These are phyloP conservation scores for Xylaria bambusicola DNA, from an alignment of 495 filamentous ascomycete genomes.

Conservation along the genomic window DNA sequence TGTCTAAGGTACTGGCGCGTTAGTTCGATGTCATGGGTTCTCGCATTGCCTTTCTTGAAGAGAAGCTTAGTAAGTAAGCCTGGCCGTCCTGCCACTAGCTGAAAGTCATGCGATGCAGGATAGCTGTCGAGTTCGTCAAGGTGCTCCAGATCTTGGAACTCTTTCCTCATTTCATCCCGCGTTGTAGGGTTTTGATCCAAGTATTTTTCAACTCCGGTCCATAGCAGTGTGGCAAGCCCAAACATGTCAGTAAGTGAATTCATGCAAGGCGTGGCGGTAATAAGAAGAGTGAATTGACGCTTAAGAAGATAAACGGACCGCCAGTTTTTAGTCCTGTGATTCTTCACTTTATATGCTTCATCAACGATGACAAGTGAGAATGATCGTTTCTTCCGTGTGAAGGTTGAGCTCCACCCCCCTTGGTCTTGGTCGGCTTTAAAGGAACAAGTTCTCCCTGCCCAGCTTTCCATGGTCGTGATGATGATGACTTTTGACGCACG, in stretches of 20 bases:
- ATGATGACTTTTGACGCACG: conserved; percentile 17
- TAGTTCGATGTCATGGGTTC: conserved; percentile 13
- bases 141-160: neutral
- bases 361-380: conserved; percentile 34
- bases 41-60: neutral
- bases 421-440: neutral
- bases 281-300: conserved; percentile 27
- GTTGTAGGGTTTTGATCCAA: neutral
- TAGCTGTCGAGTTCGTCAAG: conserved; percentile 15
- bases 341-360: conserved; percentile 31
- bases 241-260: conserved; percentile 27
- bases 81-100: conserved; percentile 24
- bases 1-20: conserved; percentile 25
- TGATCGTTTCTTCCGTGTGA: conserved; percentile 13
- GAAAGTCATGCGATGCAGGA: conserved; percentile 9
- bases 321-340: conserved; percentile 19
- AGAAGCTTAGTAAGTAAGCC: conserved; percentile 19
- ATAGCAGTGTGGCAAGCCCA: conserved; percentile 24
- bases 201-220: conserved; percentile 19
- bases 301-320: conserved; percentile 26
- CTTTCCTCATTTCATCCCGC: neutral
- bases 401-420: conserved; percentile 21
- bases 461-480: conserved; percentile 28
- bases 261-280: conserved; percentile 32
- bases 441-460: conserved; percentile 25